Conservation (phyloP, 148 eudicot genomes). For the Vaccinium vitisidaea region DNA sequence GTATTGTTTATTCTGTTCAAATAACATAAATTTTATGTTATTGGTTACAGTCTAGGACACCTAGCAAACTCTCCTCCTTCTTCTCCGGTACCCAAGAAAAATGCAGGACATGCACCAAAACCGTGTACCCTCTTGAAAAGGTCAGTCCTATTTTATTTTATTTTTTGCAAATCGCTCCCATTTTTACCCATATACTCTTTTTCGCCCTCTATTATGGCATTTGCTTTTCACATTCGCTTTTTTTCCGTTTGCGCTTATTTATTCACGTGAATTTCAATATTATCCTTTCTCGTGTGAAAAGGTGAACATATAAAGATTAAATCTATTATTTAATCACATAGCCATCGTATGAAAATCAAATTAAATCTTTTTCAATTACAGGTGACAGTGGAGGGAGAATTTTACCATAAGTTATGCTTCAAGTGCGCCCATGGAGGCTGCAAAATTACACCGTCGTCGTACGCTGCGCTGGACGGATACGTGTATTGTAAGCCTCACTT, state of each 20-base stretch:
- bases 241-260: neutral
- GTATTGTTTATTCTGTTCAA: neutral
- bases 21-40: neutral
- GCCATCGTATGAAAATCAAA: no score
- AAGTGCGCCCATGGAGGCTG: slow-evolving; percentile 87
- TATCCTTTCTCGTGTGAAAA: no score
- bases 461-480: slow-evolving; percentile 81
- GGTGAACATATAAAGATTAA: neutral
- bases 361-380: neutral
- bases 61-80: slow-evolving; percentile 62
- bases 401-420: slow-evolving; percentile 83
- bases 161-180: neutral
- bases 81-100: slow-evolving; percentile 93
- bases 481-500: slow-evolving; percentile 91
- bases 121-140: slow-evolving; percentile 90
- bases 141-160: slow-evolving; percentile 20
- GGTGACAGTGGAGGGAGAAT: slow-evolving; percentile 75
- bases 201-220: neutral
- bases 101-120: slow-evolving; percentile 72
- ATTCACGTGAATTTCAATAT: neutral
- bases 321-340: no score
- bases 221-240: neutral
- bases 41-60: slow-evolving; percentile 35
- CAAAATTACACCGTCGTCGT: slow-evolving; percentile 52
- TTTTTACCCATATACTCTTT: neutral